Base-by-base conservation (phyloP, 164 flowering plant genomes). In the Platanus orientalis region DNA sequence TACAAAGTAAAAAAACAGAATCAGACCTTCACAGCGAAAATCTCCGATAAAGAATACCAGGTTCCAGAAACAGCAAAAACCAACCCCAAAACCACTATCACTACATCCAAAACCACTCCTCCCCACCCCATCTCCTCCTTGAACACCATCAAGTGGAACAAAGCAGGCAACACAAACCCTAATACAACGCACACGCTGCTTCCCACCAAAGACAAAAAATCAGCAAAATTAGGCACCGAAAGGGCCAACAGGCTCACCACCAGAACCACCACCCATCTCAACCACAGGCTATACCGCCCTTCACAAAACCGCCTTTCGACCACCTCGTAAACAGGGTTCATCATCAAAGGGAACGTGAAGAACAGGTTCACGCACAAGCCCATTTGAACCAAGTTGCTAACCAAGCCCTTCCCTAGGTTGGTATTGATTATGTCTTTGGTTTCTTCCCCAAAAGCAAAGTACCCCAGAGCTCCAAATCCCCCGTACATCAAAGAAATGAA, bases 201-300 rank as follows among this genome's bases (percentile, higher is more conserved):
- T n/a, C 88, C 91, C 0, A 86, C 86, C 60, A 86, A 66, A 0
- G 88, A 78, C 82, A 86, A 54, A 72, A 86, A n/a, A n/a, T n/a
- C n/a, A n/a, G n/a, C n/a, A n/a, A n/a, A n/a, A n/a, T n/a, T n/a
- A n/a, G n/a, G n/a, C 83, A 67, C 83, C 91, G 0, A 85, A 79
- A 65, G 83, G 83, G 57, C 83, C 82, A 1, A 71, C 0, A n/a
- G n/a, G n/a, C n/a, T n/a, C n/a, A n/a, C n/a, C n/a, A n/a, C n/a
- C n/a, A n/a, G n/a, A n/a, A n/a, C n/a, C n/a, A n/a, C n/a, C n/a
- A n/a, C n/a, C n/a, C n/a, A n/a, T n/a, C n/a, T n/a, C n/a, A n/a
- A n/a, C n/a, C n/a, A n/a, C n/a, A n/a, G n/a, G n/a, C n/a, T n/a
- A n/a, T n/a, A n/a, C n/a, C n/a, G n/a, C n/a, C 78, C 78, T 4